A percentile compares a stretch with the other conserved stretches of the same genome.
Conservation (phyloP, 768 basidiomycete species). For the Russula virescens region DNA sequence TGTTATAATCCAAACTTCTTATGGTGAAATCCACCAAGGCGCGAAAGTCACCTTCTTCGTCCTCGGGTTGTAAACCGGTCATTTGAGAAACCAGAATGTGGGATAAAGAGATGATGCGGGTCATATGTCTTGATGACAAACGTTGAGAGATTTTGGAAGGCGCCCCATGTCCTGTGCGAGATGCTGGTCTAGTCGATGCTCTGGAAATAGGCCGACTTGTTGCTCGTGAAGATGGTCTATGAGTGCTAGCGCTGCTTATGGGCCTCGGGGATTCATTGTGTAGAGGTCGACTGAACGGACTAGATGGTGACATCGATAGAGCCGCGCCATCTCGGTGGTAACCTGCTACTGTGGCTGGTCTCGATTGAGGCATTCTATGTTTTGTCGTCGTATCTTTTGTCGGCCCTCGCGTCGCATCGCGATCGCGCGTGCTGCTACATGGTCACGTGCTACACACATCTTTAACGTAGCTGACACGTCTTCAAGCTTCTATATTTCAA, state of each 20-base stretch:
- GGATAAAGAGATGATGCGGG: slow-evolving; percentile 49
- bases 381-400: background rate
- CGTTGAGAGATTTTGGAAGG: slow-evolving; percentile 40
- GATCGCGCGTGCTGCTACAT: too few relatives aligned
- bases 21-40: slow-evolving; percentile 50
- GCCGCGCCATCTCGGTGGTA: slow-evolving; percentile 4
- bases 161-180: slow-evolving; percentile 30
- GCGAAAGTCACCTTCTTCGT: slow-evolving; percentile 41
- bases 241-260: slow-evolving; percentile 43
- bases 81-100: slow-evolving; percentile 52
- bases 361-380: slow-evolving; percentile 30
- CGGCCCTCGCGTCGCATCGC: too few relatives aligned
- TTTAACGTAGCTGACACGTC: too few relatives aligned
- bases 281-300: slow-evolving; percentile 29
- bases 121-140: slow-evolving; percentile 44
- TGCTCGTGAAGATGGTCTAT: slow-evolving; percentile 41
- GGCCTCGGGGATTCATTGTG: slow-evolving; percentile 39
- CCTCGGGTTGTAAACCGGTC: slow-evolving; percentile 44
- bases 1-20: slow-evolving; percentile 52
- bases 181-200: slow-evolving; percentile 29
- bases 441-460: too few relatives aligned
- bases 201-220: slow-evolving; percentile 34
- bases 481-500: too few relatives aligned
- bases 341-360: slow-evolving; percentile 25
- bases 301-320: slow-evolving; percentile 13